Evolutionary conservation across 139 green algal species (phyloP).

Genomic region (Prasinococcaceae sp.): DNA sequence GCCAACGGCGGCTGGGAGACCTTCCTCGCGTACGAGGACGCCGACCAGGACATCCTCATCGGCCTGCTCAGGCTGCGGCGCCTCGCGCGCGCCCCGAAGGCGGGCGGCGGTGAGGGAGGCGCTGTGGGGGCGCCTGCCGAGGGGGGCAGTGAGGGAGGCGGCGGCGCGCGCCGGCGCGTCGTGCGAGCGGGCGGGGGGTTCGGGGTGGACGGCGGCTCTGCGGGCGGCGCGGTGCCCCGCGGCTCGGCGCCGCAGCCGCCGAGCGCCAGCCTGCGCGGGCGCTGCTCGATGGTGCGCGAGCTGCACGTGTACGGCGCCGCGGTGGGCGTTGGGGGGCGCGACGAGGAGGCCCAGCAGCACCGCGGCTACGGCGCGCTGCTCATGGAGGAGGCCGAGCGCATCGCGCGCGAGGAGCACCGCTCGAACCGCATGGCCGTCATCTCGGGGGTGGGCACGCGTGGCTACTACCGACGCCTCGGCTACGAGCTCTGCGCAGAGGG

Average conservation of each 20-base stretch:
- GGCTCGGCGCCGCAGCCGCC: too few species aligned
- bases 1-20: conserved; percentile 95
- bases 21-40: conserved; percentile 90
- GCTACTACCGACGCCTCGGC: conserved; percentile 86
- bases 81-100: conserved; percentile 12
- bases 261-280: conserved; percentile 51
- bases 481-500: too few species aligned
- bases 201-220: too few species aligned
- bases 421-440: conserved; percentile 84
- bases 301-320: conserved; percentile 95
- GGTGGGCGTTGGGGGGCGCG: conserved; percentile 74
- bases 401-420: conserved; percentile 72
- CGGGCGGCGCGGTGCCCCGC: too few species aligned
- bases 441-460: conserved; percentile 86
- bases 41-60: conserved; percentile 82
- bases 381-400: conserved; percentile 86
- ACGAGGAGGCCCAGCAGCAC: conserved; percentile 73
- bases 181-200: too few species aligned
- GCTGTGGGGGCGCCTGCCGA: too few species aligned
- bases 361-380: conserved; percentile 85
- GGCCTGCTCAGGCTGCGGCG: conserved; percentile 63
- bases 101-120: too few species aligned
- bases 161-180: too few species aligned
- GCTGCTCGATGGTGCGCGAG: conserved; percentile 80
- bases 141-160: too few species aligned